A percentile compares a stretch with the other conserved stretches of the same genome.
Conservation (phyloP, 2,329 filamentous ascomycete species). For the Chalara sp. region DNA sequence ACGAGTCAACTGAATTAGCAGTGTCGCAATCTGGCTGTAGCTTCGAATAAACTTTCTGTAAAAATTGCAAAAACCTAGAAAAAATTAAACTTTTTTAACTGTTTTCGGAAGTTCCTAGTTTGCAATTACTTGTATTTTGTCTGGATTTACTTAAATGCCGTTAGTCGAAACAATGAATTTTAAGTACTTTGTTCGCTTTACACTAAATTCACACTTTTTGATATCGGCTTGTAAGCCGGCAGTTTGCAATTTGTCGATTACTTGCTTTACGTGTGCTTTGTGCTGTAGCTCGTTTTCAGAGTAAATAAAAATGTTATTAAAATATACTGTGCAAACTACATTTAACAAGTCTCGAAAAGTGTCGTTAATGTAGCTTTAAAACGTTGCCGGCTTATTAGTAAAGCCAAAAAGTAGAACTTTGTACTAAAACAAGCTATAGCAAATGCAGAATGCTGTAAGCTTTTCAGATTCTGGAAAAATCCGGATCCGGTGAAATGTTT, state of each 20-base stretch:
- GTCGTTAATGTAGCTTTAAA: slow-evolving; percentile 5
- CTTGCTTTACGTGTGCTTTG: neutral
- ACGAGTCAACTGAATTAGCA: neutral
- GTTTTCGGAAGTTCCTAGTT: neutral
- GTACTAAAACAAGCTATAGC: too few species aligned
- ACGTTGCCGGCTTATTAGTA: slow-evolving; percentile 1
- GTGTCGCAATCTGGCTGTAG: neutral
- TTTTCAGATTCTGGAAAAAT: neutral
- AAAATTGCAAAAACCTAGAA: neutral
- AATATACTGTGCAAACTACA: neutral
- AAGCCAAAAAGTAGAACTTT: slow-evolving; percentile 4
- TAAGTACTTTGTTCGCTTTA: slow-evolving; percentile 4
- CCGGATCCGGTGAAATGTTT: slow-evolving; percentile 1
- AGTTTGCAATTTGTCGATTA: neutral
- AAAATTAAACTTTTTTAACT: neutral
- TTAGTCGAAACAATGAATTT: slow-evolving; percentile 3
- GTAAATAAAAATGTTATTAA: neutral
- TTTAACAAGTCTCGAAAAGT: slow-evolving; percentile 1
- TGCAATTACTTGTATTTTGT: too few species aligned
- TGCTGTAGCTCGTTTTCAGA: neutral
- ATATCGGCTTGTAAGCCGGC: slow-evolving; percentile 3
- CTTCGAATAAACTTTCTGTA: neutral
- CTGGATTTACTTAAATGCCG: slow-evolving; percentile 1
- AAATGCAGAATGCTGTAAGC: neutral
- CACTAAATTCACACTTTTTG: slow-evolving; percentile 3